Percentiles rank a stretch among this genome's conserved stretches.
phyloP scores from a whole-genome alignment of 73 alveolate species.

The Breviolum minutum region DNA sequence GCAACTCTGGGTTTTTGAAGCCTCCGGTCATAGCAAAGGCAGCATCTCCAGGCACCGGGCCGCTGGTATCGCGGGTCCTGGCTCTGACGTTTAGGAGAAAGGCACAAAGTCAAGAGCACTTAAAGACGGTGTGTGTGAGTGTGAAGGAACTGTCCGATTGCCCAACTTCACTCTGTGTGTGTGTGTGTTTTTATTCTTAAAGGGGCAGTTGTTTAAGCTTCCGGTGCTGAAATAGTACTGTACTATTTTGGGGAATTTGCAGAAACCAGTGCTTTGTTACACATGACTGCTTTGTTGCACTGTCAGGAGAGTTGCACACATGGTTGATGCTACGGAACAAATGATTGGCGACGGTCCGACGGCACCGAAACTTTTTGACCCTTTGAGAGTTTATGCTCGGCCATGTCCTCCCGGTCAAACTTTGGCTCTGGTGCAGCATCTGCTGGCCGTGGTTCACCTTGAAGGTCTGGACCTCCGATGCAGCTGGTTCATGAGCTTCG shows the following conservation, averaged over 20 bases:
- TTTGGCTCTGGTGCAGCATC: constrained; percentile 60
- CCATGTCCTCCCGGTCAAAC: constrained; percentile 53
- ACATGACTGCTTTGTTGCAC: too few relatives aligned
- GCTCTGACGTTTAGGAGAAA: background rate
- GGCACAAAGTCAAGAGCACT: too few relatives aligned
- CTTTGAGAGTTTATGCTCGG: background rate
- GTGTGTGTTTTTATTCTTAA: too few relatives aligned
- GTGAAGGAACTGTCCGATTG: too few relatives aligned
- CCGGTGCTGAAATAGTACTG: too few relatives aligned
- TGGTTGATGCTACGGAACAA: background rate
- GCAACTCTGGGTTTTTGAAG: background rate
- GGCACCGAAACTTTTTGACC: background rate
- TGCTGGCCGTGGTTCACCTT: constrained; percentile 42
- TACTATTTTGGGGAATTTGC: too few relatives aligned
- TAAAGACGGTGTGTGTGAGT: too few relatives aligned
- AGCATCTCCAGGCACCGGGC: constrained; percentile 79
- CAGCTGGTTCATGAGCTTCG: background rate
- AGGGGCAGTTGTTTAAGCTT: too few relatives aligned
- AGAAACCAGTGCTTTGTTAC: too few relatives aligned
- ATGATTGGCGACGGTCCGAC: background rate
- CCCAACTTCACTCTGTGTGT: too few relatives aligned
- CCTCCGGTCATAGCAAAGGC: constrained; percentile 87
- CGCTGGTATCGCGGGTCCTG: constrained; percentile 91
- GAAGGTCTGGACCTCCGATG: constrained; percentile 52
- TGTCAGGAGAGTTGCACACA: too few relatives aligned